Conservation (phyloP, 1,284 basidiomycete genomes). For the Heterobasidion irregulare region DNA sequence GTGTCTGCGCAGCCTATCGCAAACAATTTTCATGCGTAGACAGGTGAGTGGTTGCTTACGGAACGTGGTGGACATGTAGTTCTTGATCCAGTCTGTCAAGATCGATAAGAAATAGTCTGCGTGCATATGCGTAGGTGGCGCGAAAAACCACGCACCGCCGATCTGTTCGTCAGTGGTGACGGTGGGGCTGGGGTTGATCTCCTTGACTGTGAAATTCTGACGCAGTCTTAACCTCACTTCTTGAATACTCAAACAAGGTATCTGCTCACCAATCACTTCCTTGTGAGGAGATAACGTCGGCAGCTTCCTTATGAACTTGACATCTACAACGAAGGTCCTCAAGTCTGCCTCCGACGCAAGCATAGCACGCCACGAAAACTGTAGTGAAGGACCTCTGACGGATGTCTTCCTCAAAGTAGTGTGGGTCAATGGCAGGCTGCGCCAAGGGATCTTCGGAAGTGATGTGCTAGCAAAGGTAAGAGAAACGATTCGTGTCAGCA, state of each 20-base stretch:
- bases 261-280: conserved; percentile 18
- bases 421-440: conserved; percentile 37
- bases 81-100: not conserved
- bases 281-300: conserved; percentile 34
- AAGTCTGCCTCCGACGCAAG: conserved; percentile 21
- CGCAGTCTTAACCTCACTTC: not conserved
- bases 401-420: conserved; percentile 38
- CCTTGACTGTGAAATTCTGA: conserved; percentile 10
- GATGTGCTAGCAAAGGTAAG: conserved; percentile 31
- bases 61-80: not conserved
- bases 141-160: not conserved
- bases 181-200: conserved; percentile 29
- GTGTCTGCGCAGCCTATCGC: conserved; percentile 19
- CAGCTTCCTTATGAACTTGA: conserved; percentile 40
- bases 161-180: conserved; percentile 7
- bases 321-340: conserved; percentile 29
- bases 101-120: not conserved
- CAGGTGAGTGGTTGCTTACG: not conserved
- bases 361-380: conserved; percentile 3
- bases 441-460: conserved; percentile 27
- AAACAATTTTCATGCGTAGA: not conserved
- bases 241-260: not conserved
- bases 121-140: no score
- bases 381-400: conserved; percentile 20
- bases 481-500: no score